phyloP scores from a whole-genome alignment of 2,329 filamentous ascomycete species.

The Paecilomyces dactylethromorphus region DNA sequence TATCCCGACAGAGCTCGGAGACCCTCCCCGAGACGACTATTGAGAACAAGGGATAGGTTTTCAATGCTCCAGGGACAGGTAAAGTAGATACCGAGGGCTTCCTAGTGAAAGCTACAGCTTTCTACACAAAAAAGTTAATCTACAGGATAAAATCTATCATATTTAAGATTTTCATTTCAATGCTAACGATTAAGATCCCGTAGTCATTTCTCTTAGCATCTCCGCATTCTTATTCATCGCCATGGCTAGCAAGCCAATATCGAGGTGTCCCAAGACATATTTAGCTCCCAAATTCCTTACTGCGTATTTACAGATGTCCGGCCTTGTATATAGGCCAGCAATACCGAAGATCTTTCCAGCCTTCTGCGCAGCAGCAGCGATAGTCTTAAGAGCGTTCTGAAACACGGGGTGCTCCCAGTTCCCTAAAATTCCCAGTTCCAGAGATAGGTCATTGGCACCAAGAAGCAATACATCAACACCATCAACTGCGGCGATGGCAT shows the following conservation, averaged over 20 bases:
- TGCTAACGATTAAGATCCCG: not conserved
- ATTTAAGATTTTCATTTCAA: not conserved
- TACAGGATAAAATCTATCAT: no score
- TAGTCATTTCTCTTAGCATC: not conserved
- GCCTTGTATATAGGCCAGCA: not conserved
- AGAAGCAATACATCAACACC: constrained; percentile 26
- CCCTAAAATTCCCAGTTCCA: constrained; percentile 16
- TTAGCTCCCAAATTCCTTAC: constrained; percentile 4
- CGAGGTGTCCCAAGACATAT: constrained; percentile 9
- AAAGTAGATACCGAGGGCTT: not conserved
- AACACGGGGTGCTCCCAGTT: constrained; percentile 6
- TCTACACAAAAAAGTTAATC: not conserved
- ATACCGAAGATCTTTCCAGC: constrained; percentile 2
- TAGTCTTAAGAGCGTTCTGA: not conserved
- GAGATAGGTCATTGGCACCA: constrained; percentile 24
- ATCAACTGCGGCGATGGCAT: constrained; percentile 23
- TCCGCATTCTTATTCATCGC: constrained; percentile 6
- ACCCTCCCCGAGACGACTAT: not conserved
- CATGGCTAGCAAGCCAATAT: constrained; percentile 10
- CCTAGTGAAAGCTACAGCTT: not conserved
- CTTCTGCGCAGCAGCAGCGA: not conserved
- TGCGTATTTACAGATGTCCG: not conserved
- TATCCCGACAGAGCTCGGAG: not conserved
- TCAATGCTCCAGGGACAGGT: not conserved
- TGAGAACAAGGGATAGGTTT: not conserved